Evolutionary conservation across 805 yeast genomes (phyloP).

Genomic region (Teunomyces gatunensis): DNA sequence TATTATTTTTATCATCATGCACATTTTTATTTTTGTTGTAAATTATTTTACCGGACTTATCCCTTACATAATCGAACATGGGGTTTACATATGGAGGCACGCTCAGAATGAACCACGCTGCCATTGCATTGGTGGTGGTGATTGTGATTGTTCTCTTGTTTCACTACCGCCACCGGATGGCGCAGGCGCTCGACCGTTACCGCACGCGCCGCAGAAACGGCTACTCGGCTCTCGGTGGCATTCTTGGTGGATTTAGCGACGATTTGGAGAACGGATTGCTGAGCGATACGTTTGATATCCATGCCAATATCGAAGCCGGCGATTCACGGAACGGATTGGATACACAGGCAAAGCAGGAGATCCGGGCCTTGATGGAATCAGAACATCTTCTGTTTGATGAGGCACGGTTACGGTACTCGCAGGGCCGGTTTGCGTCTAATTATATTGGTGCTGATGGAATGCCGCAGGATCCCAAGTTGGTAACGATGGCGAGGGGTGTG

Average conservation of each 20-base stretch:
- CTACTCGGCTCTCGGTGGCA: slow-evolving; percentile 24
- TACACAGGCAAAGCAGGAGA: slow-evolving; percentile 48
- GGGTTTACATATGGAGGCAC: background rate
- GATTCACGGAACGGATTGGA: slow-evolving; percentile 67
- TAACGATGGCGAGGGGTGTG: slow-evolving; percentile 9
- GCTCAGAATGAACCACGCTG: slow-evolving; percentile 11
- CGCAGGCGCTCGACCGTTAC: slow-evolving; percentile 25
- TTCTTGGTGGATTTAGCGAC: slow-evolving; percentile 23
- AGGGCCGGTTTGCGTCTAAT: slow-evolving; percentile 36
- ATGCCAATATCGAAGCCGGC: slow-evolving; percentile 33
- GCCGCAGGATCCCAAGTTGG: slow-evolving; percentile 19
- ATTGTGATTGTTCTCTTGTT: slow-evolving; percentile 20
- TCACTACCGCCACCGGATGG: slow-evolving; percentile 32
- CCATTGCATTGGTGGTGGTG: slow-evolving; percentile 13
- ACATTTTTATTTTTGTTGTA: too few species aligned
- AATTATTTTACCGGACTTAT: background rate
- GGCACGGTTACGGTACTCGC: slow-evolving; percentile 58
- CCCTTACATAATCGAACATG: background rate
- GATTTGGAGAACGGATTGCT: slow-evolving; percentile 56
- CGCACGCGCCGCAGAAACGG: slow-evolving; percentile 24
- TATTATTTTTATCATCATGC: too few species aligned
- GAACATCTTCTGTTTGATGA: slow-evolving; percentile 59
- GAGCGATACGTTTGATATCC: slow-evolving; percentile 57
- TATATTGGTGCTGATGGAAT: slow-evolving; percentile 16
- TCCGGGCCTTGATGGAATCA: slow-evolving; percentile 53